phyloP scores from a whole-genome alignment of 2,329 filamentous ascomycete species.

The Truncatella angustata region DNA sequence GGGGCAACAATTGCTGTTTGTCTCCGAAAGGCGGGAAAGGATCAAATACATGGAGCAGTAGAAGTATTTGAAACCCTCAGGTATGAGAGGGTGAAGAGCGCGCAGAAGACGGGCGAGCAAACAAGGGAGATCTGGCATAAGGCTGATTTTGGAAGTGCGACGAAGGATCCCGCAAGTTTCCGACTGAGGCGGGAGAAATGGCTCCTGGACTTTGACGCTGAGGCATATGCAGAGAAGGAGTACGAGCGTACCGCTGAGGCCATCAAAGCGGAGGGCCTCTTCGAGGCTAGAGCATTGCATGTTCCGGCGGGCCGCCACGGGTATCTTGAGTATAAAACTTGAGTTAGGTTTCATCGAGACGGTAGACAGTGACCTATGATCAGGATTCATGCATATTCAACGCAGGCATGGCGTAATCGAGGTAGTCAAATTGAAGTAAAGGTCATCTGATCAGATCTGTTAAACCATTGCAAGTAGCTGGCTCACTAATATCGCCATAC shows the following conservation, averaged over 20 bases:
- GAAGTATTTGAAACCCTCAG: conserved; percentile 42
- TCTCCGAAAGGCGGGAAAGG: conserved; percentile 31
- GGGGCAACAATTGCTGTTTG: conserved; percentile 44
- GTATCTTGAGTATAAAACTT: conserved; percentile 23
- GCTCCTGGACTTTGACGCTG: conserved; percentile 48
- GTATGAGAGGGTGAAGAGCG: conserved; percentile 44
- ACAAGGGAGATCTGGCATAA: conserved; percentile 52
- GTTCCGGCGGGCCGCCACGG: conserved; percentile 24
- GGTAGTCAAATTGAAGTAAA: no score
- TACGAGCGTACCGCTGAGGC: conserved; percentile 26
- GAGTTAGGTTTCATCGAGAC: background rate
- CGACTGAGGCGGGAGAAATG: conserved; percentile 45
- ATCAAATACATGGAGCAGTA: conserved; percentile 37
- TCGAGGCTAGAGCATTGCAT: conserved; percentile 21
- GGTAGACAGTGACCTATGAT: background rate
- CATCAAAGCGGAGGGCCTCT: conserved; percentile 18
- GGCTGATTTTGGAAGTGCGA: conserved; percentile 46
- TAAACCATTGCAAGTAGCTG: no score
- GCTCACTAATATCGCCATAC: no score
- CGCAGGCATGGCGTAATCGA: no score
- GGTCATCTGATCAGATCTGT: no score
- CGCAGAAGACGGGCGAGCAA: conserved; percentile 45
- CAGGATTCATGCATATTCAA: background rate
- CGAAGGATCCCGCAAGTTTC: conserved; percentile 40
- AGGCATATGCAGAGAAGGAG: conserved; percentile 41